phyloP scores from a whole-genome alignment of 1,284 basidiomycete species.

The Tilletia caries region DNA sequence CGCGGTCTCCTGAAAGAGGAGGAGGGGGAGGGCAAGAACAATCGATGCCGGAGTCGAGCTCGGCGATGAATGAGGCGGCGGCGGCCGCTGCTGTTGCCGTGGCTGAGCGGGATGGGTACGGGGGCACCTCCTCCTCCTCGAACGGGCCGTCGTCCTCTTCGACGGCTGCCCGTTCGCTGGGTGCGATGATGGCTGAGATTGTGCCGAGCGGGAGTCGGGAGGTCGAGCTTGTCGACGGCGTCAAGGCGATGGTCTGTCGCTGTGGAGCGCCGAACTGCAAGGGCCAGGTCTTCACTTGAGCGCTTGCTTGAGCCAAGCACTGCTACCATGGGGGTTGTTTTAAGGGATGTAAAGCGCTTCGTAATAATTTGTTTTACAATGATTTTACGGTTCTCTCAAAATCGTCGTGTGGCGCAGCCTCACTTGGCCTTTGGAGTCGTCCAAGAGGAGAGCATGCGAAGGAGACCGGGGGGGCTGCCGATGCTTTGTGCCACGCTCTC shows the following conservation, averaged over 20 bases:
- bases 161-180: neutral
- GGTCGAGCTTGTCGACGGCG: conserved; percentile 7
- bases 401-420: too few relatives aligned
- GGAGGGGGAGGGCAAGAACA: too few relatives aligned
- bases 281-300: conserved; percentile 15
- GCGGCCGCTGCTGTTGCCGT: neutral
- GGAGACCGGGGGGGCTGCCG: too few relatives aligned
- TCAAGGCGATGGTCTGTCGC: conserved; percentile 17
- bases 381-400: too few relatives aligned
- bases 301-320: too few relatives aligned
- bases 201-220: conserved; percentile 10
- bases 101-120: neutral
- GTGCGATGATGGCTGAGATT: conserved; percentile 6
- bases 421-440: too few relatives aligned
- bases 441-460: too few relatives aligned
- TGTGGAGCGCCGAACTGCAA: conserved; percentile 21
- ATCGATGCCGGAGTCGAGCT: neutral
- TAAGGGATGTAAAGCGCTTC: too few relatives aligned
- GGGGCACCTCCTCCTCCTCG: too few relatives aligned
- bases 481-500: too few relatives aligned
- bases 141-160: neutral
- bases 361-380: too few relatives aligned
- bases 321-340: too few relatives aligned
- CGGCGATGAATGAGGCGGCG: neutral
- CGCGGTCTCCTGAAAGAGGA: neutral